phyloP scores from a whole-genome alignment of 495 filamentous ascomycete species.

The Ascodesmis nigricans region DNA sequence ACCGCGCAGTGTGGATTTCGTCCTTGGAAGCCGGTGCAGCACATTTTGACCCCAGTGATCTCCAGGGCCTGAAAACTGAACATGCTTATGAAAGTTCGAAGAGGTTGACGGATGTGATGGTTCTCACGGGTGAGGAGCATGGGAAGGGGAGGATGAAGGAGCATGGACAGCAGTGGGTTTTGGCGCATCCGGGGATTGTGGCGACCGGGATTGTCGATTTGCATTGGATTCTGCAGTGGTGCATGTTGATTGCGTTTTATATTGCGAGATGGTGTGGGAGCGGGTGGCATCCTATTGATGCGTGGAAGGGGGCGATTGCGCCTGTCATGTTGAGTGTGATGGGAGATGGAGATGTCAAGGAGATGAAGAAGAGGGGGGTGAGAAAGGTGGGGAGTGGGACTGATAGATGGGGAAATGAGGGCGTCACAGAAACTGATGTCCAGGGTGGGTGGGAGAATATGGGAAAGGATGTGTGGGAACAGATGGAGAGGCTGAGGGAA shows the following conservation, averaged over 20 bases:
- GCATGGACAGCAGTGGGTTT: no score
- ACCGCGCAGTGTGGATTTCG: slow-evolving; percentile 66
- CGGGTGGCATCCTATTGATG: slow-evolving; percentile 57
- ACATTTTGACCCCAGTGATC: slow-evolving; percentile 40
- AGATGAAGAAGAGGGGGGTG: slow-evolving; percentile 41
- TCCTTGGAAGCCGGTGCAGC: slow-evolving; percentile 45
- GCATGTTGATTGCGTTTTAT: slow-evolving; percentile 44
- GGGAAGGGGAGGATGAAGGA: slow-evolving; percentile 24
- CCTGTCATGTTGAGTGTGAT: slow-evolving; percentile 60
- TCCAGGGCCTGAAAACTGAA: slow-evolving; percentile 43
- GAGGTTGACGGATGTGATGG: slow-evolving; percentile 61
- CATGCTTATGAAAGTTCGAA: slow-evolving; percentile 68
- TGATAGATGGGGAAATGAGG: slow-evolving; percentile 33
- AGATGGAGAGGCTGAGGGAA: slow-evolving; percentile 69
- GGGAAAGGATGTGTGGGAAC: slow-evolving; percentile 50
- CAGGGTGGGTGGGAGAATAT: slow-evolving; percentile 63
- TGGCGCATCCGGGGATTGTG: slow-evolving; percentile 75
- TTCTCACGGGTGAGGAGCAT: slow-evolving; percentile 35
- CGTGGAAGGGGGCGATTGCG: slow-evolving; percentile 56
- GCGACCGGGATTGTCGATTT: slow-evolving; percentile 59
- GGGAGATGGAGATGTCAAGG: slow-evolving; percentile 34
- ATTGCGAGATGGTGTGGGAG: slow-evolving; percentile 58
- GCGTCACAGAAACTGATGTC: slow-evolving; percentile 49
- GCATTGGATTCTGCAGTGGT: slow-evolving; percentile 36
- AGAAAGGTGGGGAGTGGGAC: slow-evolving; percentile 48